Evolutionary conservation across 805 yeast species (phyloP), one percentile per base, ranked within the genome.

Genomic region (Jamesozyma jinghongensis): DNA sequence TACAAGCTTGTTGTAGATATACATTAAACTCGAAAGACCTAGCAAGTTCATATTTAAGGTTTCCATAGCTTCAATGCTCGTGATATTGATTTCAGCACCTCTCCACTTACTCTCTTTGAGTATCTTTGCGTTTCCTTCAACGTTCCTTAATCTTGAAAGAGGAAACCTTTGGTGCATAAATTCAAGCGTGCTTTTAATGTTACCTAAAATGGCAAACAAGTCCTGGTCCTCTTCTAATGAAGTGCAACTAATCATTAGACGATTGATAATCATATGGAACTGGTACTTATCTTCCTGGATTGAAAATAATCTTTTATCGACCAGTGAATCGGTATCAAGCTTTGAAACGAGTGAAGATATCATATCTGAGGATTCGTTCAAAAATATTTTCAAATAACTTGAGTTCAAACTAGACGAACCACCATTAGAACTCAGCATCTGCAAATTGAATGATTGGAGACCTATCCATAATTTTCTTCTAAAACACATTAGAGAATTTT

Each of bases 391-490:
- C 37, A 46, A 32, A 30, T 46, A 41, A 19, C 44, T 40, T 14
- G 32, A 19, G n/a, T 43, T 35, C 19, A 31, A 16, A 3, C 18
- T 25, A 26, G 32, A 42, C 3, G 35, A 25, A 17, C 31, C 38
- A 13, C 49, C 54, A 35, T 45, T 43, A 4, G 34, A 13, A 2
- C 46, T 42, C 14, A 39, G 25, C 19, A 41, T 31, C 32, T 37
- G 40, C 13, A 47, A 39, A 13, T 35, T 43, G 5, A 52, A 3
- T 12, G 50, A 44, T 37, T 52, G 54, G 10, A 52, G 16, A 20
- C 53, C 50, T 1, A 47, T 37, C 56, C 56, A 52, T 18, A 52
- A 16, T 36, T 42, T 42, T 19, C 48, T 30, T 37, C 48, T 36
- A 31, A 38, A 37, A 25, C 22, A 34, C 19, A 34, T 35, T 11